Evolutionary conservation across 2,329 filamentous ascomycete genomes (phyloP), one percentile per base, ranked within the genome.

Genomic region (Microsporum canis): DNA sequence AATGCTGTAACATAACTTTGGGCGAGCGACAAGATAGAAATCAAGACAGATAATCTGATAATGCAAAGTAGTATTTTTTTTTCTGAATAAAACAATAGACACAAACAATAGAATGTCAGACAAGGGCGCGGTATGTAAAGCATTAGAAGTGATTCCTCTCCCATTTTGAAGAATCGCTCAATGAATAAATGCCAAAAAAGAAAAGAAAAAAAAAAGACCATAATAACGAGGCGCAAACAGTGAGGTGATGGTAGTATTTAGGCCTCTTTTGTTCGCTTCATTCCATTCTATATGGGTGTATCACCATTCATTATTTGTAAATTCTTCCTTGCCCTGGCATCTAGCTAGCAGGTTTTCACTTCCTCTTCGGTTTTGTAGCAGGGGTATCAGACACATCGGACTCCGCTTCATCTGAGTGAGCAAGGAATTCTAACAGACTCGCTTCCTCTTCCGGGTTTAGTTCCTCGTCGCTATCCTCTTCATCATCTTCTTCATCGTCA

Each of bases 401-500:
- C 23, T 55, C 51, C 27, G 72, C 75, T 6, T 76, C 74, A 43
- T 81, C 79, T 2, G 74, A 76, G 60, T 79, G 77, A 4, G 76
- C 74, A 57, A 79, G 73, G 65, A 78, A 75, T 58, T 79, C 78
- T 56, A 73, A 73, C 66, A 70, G 76, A 33, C 71, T 75, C 58
- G 73, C 75, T 7, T 82, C 84, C 39, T 83, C 76, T 1, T 82
- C 82, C 62, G 85, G 82, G 17, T 85, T 80, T 63, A 84, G 82
- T 27, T 84, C 81, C 1, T 83, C 71, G 0, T 76, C 76, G 66
- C 79, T 78, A 39, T 79, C 77, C 1, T 70, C 80, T 5, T 78
- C 78, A 2, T 73, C 73, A 38, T 72, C 75, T 3, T 74, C 73
- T 3, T 75, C 73, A 5, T 72, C 75, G 36, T 75, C 73, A 49